Conservation (phyloP, 495 filamentous ascomycete species). For the Trichodelitschia bisporula region DNA sequence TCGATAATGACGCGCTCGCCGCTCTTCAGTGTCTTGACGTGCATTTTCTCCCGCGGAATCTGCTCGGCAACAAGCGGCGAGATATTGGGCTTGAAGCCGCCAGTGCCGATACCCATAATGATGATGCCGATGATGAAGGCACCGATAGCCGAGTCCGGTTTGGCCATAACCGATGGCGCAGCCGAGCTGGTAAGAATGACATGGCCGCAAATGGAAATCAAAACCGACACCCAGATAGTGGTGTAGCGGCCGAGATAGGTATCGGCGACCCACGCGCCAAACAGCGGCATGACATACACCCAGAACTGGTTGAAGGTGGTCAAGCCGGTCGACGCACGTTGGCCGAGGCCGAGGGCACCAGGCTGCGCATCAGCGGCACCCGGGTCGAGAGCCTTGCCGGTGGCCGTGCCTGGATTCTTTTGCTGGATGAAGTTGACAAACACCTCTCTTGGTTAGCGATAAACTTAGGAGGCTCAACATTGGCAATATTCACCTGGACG, state of each 20-base stretch:
- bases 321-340: conserved; percentile 36
- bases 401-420: conserved; percentile 32
- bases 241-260: conserved; percentile 43
- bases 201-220: conserved; percentile 36
- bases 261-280: conserved; percentile 50
- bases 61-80: conserved; percentile 36
- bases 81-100: conserved; percentile 40
- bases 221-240: conserved; percentile 35
- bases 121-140: conserved; percentile 37
- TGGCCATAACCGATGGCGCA: conserved; percentile 31
- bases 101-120: conserved; percentile 40
- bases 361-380: conserved; percentile 22
- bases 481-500: conserved; percentile 26
- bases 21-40: conserved; percentile 5
- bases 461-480: background rate
- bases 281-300: conserved; percentile 44
- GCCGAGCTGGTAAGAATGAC: conserved; percentile 37
- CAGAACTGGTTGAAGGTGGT: conserved; percentile 53
- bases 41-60: conserved; percentile 17
- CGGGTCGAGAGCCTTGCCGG: conserved; percentile 22
- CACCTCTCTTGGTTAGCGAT: no score
- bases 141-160: conserved; percentile 26
- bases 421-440: conserved; percentile 47
- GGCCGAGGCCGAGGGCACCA: conserved; percentile 43
- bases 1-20: conserved; percentile 37